Evolutionary conservation across 345 rosid genomes (phyloP), one percentile per base, ranked within the genome.

Genomic region (Conringia planisiliqua): DNA sequence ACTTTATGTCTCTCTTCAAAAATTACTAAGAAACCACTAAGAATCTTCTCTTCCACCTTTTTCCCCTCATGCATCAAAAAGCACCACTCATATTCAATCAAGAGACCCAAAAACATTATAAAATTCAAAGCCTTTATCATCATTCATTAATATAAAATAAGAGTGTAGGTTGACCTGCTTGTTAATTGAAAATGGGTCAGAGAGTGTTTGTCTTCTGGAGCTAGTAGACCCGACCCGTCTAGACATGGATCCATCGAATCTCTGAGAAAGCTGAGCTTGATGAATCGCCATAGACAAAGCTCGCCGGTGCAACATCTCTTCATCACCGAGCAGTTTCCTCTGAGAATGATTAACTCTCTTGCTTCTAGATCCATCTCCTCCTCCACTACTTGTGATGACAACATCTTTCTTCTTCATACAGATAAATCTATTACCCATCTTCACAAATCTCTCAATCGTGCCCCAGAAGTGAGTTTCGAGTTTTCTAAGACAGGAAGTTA

Each of bases 241-340:
- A 10, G 98, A 91, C 90, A 91, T 88, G 83, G 97, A 91, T 79
- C 97, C 97, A 9, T 94, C 97, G 39, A 89, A 91, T 81, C 97
- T 80, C 84, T 88, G 98, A 65, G 98, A 89, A 72, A 82, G 66
- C 20, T 85, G 88, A 65, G 88, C 87, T 82, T 93, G 97, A 12
- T 91, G 90, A 70, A 89, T 83, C 27, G 90, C 97, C 97, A 88
- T 87, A 10, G 98, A 91, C 42, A 91, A 71, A 82, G 94, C 96
- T 86, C 92, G 84, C 56, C 88, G 85, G 75, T 93, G 98, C 78
- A 93, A 77, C 22, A 82, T 55, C 86, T 93, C 98, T 77, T 94
- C 97, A 30, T 94, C 97, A 4, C 85, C 81, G 74, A 83, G 80
- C 75, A 85, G 62, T 70, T 94, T 94, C 84, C 90, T 91, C 61